These are phyloP conservation scores for Penicillium vulpinum DNA, from an alignment of 2,329 filamentous ascomycete species.

Conservation along the genomic window DNA sequence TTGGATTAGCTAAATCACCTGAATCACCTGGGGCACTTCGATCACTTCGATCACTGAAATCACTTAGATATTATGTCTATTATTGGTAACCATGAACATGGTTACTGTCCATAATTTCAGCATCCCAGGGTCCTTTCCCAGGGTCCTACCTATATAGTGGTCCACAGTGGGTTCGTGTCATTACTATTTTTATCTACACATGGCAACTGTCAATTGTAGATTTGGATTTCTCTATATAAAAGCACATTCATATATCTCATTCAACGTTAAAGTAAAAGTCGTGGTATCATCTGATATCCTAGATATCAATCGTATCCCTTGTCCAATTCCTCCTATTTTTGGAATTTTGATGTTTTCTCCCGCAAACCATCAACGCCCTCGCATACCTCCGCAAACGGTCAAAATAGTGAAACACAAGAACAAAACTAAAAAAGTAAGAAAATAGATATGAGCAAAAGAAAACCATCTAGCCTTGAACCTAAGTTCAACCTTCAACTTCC, in stretches of 20 bases:
- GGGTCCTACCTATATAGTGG: neutral
- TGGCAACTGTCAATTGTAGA: neutral
- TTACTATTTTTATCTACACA: slow-evolving; percentile 3
- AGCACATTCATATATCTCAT: neutral
- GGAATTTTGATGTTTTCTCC: neutral
- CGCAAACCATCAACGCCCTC: slow-evolving; percentile 1
- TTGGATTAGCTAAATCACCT: no score
- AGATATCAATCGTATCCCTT: neutral
- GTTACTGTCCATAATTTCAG: neutral
- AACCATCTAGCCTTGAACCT: neutral
- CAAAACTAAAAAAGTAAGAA: neutral
- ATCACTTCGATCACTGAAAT: no score
- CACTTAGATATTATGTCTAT: neutral
- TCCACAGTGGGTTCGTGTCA: neutral
- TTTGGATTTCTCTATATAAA: neutral
- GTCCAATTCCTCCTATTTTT: neutral
- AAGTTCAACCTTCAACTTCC: slow-evolving; percentile 36
- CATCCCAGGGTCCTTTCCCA: neutral
- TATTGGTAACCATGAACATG: neutral
- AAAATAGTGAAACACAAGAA: neutral
- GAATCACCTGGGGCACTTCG: no score
- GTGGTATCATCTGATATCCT: slow-evolving; percentile 4
- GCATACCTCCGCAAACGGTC: neutral
- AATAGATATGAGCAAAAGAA: neutral
- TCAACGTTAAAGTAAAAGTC: neutral